Evolutionary conservation across 495 filamentous ascomycete species (phyloP), one percentile per base, ranked within the genome.

Genomic region (Lichina pygmaea): DNA sequence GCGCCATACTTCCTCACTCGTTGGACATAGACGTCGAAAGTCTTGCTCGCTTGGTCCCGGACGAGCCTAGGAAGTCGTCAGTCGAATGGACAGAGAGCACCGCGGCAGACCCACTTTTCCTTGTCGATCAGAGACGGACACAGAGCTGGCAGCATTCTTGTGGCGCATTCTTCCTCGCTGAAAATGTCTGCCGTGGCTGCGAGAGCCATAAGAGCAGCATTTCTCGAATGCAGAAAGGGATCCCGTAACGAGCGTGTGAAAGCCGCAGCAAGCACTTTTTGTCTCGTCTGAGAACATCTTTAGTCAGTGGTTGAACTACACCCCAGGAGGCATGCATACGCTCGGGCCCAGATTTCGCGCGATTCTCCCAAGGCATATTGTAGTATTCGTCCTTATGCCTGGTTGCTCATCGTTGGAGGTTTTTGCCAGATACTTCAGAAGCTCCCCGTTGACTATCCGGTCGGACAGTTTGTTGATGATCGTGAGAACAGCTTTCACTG

Each of bases 391-490:
- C 48, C 89, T 72, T 45, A 97, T 97, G 7, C 89, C 89, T 13
- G 91, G 86, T 53, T 97, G 86, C 54, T 94, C 86, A 50, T 97
- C 89, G 52, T 95, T 95, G 36, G 89, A 81, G 7, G 86, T 94
- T 54, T 93, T 93, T 44, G 89, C 91, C 17, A 97, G 66, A 55
- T 92, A 78, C 55, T 78, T 80, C 33, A 97, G 61, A 9, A 97
- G 62, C 51, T 97, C 89, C 44, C 91, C 89, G 52, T 97, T 95
- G 52, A 94, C 72, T 17, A 77, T 81, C 34, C 89, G 71, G 53
- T 97, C 91, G 8, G 80, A 91, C 3, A 97, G 71, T 58, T 97
- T 97, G 12, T 64, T 63, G 48, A 95, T 75, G 33, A 95, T 66
- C 0, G 74, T 73, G 32, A 97, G 65, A 4, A 95, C 78, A 24